A percentile compares a stretch with the other conserved stretches of the same genome.
Conservation (phyloP, 768 basidiomycete species). For the Scleroderma bovista region DNA sequence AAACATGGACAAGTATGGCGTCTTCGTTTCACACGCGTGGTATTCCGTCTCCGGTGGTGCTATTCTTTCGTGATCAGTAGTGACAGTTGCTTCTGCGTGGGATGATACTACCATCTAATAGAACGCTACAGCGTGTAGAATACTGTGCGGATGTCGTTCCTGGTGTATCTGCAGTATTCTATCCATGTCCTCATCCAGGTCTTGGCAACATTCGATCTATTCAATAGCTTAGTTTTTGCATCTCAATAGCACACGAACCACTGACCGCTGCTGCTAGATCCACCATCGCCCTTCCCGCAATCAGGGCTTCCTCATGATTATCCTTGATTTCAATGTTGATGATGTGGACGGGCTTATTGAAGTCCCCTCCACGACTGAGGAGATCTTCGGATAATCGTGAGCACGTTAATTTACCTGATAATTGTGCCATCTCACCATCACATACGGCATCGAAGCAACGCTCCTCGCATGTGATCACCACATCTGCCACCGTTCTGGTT, state of each 20-base stretch:
- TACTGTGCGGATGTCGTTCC: conserved; percentile 85
- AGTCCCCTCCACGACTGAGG: conserved; percentile 81
- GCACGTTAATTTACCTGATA: conserved; percentile 7
- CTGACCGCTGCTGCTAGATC: conserved; percentile 86
- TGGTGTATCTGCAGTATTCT: conserved; percentile 79
- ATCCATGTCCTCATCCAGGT: conserved; percentile 90
- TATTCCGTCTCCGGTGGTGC: background rate
- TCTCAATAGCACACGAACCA: conserved; percentile 9
- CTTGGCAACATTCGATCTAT: conserved; percentile 34
- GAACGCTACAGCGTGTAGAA: conserved; percentile 88
- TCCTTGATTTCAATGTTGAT: conserved; percentile 99
- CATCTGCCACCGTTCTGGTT: conserved; percentile 79
- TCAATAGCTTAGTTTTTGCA: background rate
- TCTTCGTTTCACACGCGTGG: conserved; percentile 56
- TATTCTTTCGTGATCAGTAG: background rate
- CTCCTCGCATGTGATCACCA: conserved; percentile 99
- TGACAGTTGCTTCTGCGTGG: background rate
- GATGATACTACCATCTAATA: conserved; percentile 51
- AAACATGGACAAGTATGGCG: conserved; percentile 42
- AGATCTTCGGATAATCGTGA: conserved; percentile 52
- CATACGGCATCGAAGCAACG: conserved; percentile 98
- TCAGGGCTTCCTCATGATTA: conserved; percentile 96
- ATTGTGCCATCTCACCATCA: conserved; percentile 62
- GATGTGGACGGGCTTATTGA: conserved; percentile 89
- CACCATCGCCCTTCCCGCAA: conserved; percentile 92